Conservation (phyloP, 108 stramenopile species). For the Cyclotella choctawhatcheeana region DNA sequence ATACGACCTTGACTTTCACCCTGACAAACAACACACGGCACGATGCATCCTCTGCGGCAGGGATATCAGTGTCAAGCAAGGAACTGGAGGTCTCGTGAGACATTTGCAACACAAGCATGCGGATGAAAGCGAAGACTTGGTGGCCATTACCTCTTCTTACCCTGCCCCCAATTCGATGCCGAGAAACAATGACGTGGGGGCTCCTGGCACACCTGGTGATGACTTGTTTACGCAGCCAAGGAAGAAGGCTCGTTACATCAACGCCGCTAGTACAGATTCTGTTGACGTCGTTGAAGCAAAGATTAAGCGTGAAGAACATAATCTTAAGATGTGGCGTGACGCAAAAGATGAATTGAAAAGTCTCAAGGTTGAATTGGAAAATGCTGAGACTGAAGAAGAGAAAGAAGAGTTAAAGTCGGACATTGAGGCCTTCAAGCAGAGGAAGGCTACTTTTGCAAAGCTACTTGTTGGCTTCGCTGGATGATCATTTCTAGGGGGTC, state of each 20-base stretch:
- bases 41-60: slow-evolving; percentile 33
- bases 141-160: not conserved
- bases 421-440: slow-evolving; percentile 19
- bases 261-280: not conserved
- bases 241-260: too few species aligned
- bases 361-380: slow-evolving; percentile 24
- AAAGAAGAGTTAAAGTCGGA: slow-evolving; percentile 26
- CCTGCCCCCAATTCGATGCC: not conserved
- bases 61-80: slow-evolving; percentile 40
- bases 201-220: not conserved
- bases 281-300: not conserved
- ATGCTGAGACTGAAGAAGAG: slow-evolving; percentile 9
- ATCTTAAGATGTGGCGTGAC: slow-evolving; percentile 35
- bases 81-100: slow-evolving; percentile 33
- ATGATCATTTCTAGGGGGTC: too few species aligned
- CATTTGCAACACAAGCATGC: slow-evolving; percentile 35
- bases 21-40: slow-evolving; percentile 19
- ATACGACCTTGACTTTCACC: slow-evolving; percentile 28
- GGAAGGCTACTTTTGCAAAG: slow-evolving; percentile 25
- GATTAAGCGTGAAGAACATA: slow-evolving; percentile 18
- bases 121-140: slow-evolving; percentile 2
- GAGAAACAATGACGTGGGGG: too few species aligned
- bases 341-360: slow-evolving; percentile 16
- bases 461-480: too few species aligned
- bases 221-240: not conserved